Percentiles rank a stretch among this genome's conserved stretches.
These are phyloP conservation scores for Podospora fimiseda DNA, from an alignment of 495 filamentous ascomycete species.

Conservation along the genomic window DNA sequence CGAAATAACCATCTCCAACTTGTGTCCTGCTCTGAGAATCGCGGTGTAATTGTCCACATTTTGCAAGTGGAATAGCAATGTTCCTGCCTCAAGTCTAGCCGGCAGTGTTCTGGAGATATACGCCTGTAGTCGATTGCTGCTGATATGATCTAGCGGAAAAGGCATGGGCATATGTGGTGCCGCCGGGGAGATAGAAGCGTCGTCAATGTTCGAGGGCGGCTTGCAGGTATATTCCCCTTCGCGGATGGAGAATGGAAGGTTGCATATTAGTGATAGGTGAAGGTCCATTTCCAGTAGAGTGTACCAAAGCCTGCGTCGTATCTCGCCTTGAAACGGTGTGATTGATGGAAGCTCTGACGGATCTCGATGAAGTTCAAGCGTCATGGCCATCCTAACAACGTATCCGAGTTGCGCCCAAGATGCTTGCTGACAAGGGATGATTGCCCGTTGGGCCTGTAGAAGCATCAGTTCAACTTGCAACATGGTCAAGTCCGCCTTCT, in stretches of 20 bases:
- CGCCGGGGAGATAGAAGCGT: slow-evolving; percentile 20
- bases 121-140: slow-evolving; percentile 28
- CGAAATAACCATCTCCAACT: slow-evolving; percentile 33
- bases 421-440: slow-evolving; percentile 29
- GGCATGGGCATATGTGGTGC: slow-evolving; percentile 26
- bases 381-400: slow-evolving; percentile 38
- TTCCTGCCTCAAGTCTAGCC: slow-evolving; percentile 25
- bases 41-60: slow-evolving; percentile 28
- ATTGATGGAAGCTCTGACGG: slow-evolving; percentile 33
- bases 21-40: slow-evolving; percentile 30
- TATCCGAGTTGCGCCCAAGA: slow-evolving; percentile 35
- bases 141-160: slow-evolving; percentile 30
- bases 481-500: slow-evolving; percentile 32
- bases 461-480: slow-evolving; percentile 33
- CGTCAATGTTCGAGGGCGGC: slow-evolving; percentile 32
- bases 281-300: slow-evolving; percentile 36
- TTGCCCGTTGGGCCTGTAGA: slow-evolving; percentile 30
- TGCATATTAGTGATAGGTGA: slow-evolving; percentile 30
- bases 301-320: slow-evolving; percentile 32
- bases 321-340: slow-evolving; percentile 29
- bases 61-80: slow-evolving; percentile 31
- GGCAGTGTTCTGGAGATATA: slow-evolving; percentile 30
- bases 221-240: slow-evolving; percentile 33
- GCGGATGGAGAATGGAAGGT: slow-evolving; percentile 31
- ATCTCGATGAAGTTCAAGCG: slow-evolving; percentile 36